Conservation (phyloP, 2,329 filamentous ascomycete species). For the Penicillium oxalicum region DNA sequence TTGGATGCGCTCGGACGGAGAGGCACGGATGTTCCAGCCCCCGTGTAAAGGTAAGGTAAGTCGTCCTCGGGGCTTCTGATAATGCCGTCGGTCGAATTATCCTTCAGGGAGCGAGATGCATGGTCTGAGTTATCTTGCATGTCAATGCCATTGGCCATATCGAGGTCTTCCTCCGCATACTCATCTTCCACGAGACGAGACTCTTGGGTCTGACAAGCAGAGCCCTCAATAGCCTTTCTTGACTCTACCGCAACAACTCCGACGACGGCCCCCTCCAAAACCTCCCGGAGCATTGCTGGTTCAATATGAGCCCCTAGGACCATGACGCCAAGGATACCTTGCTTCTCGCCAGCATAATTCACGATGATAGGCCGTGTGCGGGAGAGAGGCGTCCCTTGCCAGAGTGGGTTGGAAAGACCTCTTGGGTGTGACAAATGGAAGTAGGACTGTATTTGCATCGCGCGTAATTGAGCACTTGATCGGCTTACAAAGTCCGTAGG, state of each 20-base stretch:
- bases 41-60: slow-evolving; percentile 48
- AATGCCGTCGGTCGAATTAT: slow-evolving; percentile 20
- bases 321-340: slow-evolving; percentile 48
- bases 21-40: slow-evolving; percentile 36
- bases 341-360: slow-evolving; percentile 41
- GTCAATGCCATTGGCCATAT: slow-evolving; percentile 15
- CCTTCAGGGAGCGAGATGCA: background rate
- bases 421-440: slow-evolving; percentile 45
- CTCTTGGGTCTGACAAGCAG: background rate
- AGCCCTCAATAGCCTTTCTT: slow-evolving; percentile 25
- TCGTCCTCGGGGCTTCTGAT: slow-evolving; percentile 38
- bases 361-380: slow-evolving; percentile 45
- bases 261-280: slow-evolving; percentile 50
- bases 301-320: slow-evolving; percentile 47
- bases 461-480: slow-evolving; percentile 47
- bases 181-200: slow-evolving; percentile 1
- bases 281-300: slow-evolving; percentile 44
- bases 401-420: slow-evolving; percentile 31
- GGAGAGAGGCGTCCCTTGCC: slow-evolving; percentile 44
- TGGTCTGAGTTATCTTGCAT: slow-evolving; percentile 14
- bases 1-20: slow-evolving; percentile 45
- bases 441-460: slow-evolving; percentile 58
- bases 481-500: slow-evolving; percentile 40
- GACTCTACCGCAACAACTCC: slow-evolving; percentile 48
- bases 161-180: slow-evolving; percentile 4